Conservation (phyloP, 2,329 filamentous ascomycete species). For the Botryotinia calthae region DNA sequence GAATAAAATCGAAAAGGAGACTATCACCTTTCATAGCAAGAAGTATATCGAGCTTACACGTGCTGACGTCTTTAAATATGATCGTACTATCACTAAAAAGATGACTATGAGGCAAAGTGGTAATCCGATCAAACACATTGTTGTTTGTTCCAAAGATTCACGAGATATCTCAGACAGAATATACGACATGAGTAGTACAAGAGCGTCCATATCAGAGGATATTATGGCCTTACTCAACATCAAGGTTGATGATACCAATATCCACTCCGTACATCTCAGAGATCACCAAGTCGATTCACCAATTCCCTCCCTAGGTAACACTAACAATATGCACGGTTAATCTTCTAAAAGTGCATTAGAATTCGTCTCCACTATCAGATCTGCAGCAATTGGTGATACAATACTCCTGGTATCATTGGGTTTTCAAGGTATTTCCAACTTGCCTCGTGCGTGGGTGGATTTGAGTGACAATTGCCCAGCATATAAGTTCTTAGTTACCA, state of each 20-base stretch:
- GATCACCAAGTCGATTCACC: background rate
- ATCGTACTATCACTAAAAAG: background rate
- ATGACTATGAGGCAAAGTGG: no score
- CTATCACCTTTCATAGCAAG: background rate
- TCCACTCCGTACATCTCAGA: background rate
- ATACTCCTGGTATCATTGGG: background rate
- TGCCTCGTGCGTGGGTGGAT: background rate
- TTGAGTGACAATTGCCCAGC: background rate
- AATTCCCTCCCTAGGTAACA: background rate
- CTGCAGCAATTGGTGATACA: background rate
- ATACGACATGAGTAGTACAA: background rate
- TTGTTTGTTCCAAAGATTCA: background rate
- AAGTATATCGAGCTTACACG: accelerated
- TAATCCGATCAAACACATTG: background rate
- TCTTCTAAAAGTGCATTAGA: background rate
- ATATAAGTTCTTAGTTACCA: background rate
- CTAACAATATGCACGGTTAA: background rate
- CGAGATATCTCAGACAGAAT: background rate
- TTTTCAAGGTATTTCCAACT: background rate
- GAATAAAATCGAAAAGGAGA: background rate
- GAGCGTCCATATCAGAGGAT: background rate
- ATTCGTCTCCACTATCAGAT: background rate
- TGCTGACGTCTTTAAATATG: background rate
- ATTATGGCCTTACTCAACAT: background rate
- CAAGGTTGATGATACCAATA: background rate